Evolutionary conservation across 2,329 filamentous ascomycete species (phyloP).

Genomic region (Biscogniauxia sp.): DNA sequence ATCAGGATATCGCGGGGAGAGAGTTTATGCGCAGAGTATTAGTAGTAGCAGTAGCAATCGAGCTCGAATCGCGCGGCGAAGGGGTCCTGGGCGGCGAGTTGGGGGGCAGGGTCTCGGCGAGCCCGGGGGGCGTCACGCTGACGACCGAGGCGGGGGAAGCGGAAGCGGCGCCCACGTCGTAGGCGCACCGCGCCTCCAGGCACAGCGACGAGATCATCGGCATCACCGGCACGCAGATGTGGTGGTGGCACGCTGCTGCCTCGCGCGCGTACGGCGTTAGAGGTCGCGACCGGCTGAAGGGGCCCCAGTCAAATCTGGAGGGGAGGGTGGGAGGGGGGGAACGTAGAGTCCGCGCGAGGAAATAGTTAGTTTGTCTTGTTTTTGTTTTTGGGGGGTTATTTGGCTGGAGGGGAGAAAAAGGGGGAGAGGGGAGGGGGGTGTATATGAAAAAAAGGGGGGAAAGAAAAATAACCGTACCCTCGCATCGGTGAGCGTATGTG

Average conservation of each 20-base stretch:
- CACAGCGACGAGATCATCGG: conserved; percentile 9
- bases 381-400: too few species aligned
- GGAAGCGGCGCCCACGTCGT: background rate
- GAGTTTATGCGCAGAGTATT: too few species aligned
- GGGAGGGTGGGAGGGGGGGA: too few species aligned
- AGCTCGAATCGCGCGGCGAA: background rate
- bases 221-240: conserved; percentile 13
- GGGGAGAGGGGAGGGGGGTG: too few species aligned
- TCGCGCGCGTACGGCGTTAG: conserved; percentile 7
- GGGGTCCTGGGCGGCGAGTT: background rate
- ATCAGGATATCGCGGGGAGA: too few species aligned
- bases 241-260: conserved; percentile 9
- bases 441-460: background rate
- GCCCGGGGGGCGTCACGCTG: background rate
- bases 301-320: background rate
- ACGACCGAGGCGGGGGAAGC: too few species aligned
- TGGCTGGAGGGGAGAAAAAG: too few species aligned
- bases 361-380: too few species aligned
- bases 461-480: conserved; percentile 14
- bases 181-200: conserved; percentile 12
- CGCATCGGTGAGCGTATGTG: conserved; percentile 7
- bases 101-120: background rate
- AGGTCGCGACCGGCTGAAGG: background rate
- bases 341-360: too few species aligned
- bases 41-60: too few species aligned